Evolutionary conservation across 1,139 yeast genomes (phyloP).

Genomic region (Candida sojae): DNA sequence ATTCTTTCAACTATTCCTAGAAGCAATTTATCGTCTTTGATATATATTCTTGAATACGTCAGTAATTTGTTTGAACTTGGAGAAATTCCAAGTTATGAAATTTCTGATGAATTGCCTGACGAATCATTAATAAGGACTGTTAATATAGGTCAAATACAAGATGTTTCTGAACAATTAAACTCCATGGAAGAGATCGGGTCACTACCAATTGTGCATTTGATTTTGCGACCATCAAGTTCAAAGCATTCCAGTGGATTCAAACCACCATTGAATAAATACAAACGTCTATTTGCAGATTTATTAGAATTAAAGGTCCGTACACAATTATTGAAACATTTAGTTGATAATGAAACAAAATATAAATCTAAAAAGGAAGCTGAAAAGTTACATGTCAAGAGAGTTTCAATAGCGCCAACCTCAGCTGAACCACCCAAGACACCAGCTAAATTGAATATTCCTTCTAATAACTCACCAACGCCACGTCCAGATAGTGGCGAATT

Average conservation of each 20-base stretch:
- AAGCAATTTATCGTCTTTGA: constrained; percentile 41
- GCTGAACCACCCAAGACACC: constrained; percentile 8
- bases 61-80: constrained; percentile 25
- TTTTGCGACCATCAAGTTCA: constrained; percentile 42
- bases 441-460: neutral
- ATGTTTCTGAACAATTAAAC: constrained; percentile 25
- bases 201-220: constrained; percentile 43
- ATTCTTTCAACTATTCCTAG: constrained; percentile 39
- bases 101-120: constrained; percentile 27
- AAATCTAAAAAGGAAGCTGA: constrained; percentile 33
- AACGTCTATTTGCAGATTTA: constrained; percentile 29
- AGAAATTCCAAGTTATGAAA: constrained; percentile 29
- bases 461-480: constrained; percentile 13
- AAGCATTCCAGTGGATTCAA: constrained; percentile 42
- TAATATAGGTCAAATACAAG: constrained; percentile 11
- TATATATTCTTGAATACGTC: constrained; percentile 41
- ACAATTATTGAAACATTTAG: constrained; percentile 26
- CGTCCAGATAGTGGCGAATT: constrained; percentile 30
- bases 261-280: constrained; percentile 38
- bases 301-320: constrained; percentile 26
- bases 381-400: constrained; percentile 26
- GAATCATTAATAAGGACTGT: constrained; percentile 16
- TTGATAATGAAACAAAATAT: constrained; percentile 32
- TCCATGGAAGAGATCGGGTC: constrained; percentile 41
- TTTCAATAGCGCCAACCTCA: constrained; percentile 20